Evolutionary conservation across 495 filamentous ascomycete species (phyloP).

Genomic region (Hyaloscypha finlandica): DNA sequence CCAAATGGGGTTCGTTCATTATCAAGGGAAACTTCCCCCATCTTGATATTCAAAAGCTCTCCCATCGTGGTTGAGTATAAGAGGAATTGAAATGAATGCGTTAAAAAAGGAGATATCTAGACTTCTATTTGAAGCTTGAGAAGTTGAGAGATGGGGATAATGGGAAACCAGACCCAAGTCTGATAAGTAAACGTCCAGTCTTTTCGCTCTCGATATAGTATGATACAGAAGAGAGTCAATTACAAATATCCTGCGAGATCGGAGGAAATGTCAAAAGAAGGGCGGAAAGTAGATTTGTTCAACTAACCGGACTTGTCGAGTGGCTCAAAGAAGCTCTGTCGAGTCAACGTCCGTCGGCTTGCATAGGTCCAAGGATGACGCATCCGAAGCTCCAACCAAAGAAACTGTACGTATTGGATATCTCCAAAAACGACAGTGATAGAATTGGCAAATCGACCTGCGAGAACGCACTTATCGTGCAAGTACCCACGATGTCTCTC

Average conservation of each 20-base stretch:
- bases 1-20: conserved; percentile 29
- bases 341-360: neutral
- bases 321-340: neutral
- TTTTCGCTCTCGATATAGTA: no score
- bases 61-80: neutral
- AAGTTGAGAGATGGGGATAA: no score
- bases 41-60: conserved; percentile 5
- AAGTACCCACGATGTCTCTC: conserved; percentile 50
- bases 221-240: conserved; percentile 8
- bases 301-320: no score
- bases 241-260: neutral
- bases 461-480: neutral
- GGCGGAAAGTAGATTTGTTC: neutral
- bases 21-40: conserved; percentile 19
- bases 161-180: no score
- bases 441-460: conserved; percentile 3
- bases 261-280: conserved; percentile 15
- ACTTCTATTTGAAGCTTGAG: neutral
- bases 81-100: neutral
- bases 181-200: neutral
- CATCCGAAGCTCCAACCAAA: conserved; percentile 11
- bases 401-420: neutral
- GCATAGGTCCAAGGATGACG: conserved; percentile 6
- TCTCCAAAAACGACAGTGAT: neutral
- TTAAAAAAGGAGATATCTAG: neutral